These are phyloP conservation scores for Myxozyma geophila DNA, from an alignment of 805 yeast species.

Conservation along the genomic window DNA sequence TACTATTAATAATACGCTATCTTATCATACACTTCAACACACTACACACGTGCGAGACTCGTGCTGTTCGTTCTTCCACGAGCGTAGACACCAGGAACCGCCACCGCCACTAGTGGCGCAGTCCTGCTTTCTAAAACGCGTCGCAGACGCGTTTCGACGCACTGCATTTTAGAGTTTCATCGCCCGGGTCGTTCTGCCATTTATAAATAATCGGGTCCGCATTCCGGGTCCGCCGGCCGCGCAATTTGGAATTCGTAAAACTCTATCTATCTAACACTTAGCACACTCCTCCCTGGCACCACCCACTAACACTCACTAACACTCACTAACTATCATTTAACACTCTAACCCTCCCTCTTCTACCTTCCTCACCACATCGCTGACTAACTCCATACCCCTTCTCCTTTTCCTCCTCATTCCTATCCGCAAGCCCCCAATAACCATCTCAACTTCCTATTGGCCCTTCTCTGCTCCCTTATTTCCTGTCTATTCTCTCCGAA, in stretches of 20 bases:
- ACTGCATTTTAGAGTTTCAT: neutral
- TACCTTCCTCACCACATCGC: neutral
- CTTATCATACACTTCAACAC: neutral
- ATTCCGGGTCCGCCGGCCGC: neutral
- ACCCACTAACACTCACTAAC: too few species aligned
- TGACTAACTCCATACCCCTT: neutral
- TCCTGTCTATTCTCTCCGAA: neutral
- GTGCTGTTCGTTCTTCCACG: constrained; percentile 3
- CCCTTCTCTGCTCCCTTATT: neutral
- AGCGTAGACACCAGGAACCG: constrained; percentile 1
- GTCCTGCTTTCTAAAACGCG: neutral
- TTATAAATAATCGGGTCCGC: neutral
- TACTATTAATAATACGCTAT: too few species aligned
- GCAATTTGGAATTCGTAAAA: too few species aligned
- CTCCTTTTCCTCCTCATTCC: neutral
- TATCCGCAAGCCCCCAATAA: neutral
- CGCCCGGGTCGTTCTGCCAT: too few species aligned
- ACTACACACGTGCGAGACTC: neutral
- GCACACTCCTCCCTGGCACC: too few species aligned
- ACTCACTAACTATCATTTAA: too few species aligned
- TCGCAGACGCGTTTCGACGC: constrained; percentile 1
- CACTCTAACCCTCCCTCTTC: neutral
- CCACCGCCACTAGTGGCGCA: neutral
- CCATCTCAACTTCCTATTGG: neutral
- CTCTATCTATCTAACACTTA: too few species aligned